Base-by-base conservation (phyloP, 2,329 filamentous ascomycete species). In the Calonectria leucothoes region DNA sequence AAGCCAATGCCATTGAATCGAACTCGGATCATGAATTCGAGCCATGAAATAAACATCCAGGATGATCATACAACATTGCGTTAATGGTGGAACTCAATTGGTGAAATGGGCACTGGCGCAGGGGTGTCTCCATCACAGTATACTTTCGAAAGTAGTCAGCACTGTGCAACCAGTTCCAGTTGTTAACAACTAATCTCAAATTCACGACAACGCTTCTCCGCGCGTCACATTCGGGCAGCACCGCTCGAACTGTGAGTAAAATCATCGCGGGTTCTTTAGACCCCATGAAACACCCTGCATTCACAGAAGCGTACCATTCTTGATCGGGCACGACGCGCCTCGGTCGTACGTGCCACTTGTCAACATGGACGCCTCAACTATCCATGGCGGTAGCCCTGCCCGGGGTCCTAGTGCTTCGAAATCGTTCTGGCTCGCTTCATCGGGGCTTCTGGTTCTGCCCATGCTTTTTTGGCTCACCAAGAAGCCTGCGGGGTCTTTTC, bases 311-410 rank as follows among this genome's bases (percentile, higher is more conserved):
- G 23, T n/a, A 31, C 10, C 20, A 23, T 51, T n/a, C 37, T 39
- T 69, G 65, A 65, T 49, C 39, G 23, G 23, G 48, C 48, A 25
- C 64, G 48, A 61, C 64, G 64, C 57, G 49, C 45, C 45, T 6
- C 61, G 52, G 8, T 66, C 48, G 25, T 69, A 64, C 27, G 75
- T 73, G 74, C 80, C 78, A 80, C 78, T 74, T 80, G 78, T 80
- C 78, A 79, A 75, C 71, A 80, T 80, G 77, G 74, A 75, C 55
- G 14, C 61, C 15, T 39, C 68, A 14, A 69, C 45, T 7, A 23
- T 35, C 35, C 39, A 45, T 33, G 51, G 48, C n/a, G 35, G 39
- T n/a, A 69, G 31, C 37, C 49, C 37, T 25, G 25, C 61, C 31
- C 48, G 42, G 33, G 23, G 59, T 27, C 27, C 23, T 27, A 35